Evolutionary conservation across 2,329 filamentous ascomycete genomes (phyloP), one percentile per base, ranked within the genome.

Genomic region (Zymoseptoria pseudotritici): DNA sequence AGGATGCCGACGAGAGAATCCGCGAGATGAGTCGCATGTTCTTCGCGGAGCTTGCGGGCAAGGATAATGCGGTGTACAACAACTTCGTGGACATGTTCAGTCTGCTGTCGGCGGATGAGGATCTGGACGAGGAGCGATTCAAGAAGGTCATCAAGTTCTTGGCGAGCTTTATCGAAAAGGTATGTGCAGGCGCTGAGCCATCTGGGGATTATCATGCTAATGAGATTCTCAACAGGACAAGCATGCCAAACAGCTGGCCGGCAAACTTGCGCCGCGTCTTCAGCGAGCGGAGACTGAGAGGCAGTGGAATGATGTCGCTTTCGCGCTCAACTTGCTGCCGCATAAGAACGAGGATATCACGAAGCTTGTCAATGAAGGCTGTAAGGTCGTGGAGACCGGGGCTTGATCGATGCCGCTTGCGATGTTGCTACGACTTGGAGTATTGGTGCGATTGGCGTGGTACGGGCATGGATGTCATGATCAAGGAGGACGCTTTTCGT

Each of bases 51-150:
- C 83, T 99, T 58, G 91, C 92, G 63, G 96, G 91, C 67, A 99
- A 99, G 79, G 94, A 99, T 74, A 99, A 99, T 71, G 94, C 94
- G 2, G 91, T 99, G 2, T 99, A 99, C 76, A 99, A 99, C 74
- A 93, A 99, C 77, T 99, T 99, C 76, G 91, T 99, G 26, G 94
- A 99, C 73, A 97, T 99, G 90, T 99, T 99, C 76, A 93, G 89
- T 71, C 78, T 97, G 65, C 80, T 99, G 53, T 94, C 90, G 60
- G 89, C 91, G 0, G 93, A 95, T 67, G 83, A 84, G 57, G 84
- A 81, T 29, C 80, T 99, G 66, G 86, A 91, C 9, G 93, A 97
- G 73, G 91, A 96, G 67, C 85, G 88, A 22, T 87, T 99, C 76
- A 86, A 84, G 73, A 83, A 89, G 62, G 93, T 99, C 61, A 83